Base-by-base conservation (phyloP, 208 protist species). In the Crithidia brevicula region DNA sequence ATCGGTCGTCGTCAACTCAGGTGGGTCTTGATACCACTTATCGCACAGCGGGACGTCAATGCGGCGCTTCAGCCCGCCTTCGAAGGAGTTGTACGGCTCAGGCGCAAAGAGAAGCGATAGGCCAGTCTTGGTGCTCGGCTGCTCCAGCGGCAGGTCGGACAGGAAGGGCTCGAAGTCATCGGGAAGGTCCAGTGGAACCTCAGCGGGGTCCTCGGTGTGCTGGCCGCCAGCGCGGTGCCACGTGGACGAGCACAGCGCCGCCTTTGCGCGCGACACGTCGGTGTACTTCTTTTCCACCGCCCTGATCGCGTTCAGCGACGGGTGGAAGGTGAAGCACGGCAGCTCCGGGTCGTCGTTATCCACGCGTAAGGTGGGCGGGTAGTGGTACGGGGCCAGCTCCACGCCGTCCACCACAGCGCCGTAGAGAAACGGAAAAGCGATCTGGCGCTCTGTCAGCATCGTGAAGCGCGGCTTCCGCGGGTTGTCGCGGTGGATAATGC, bases 351-450 rank as follows among this genome's bases (percentile, higher is more conserved):
- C 97, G 43, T 95, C 89, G 69, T 95, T 97, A 57, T 95, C 92
- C 31, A 99, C 96, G 54, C 94, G 98, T 27, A 94, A 81, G 8
- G 86, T 72, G 31, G 88, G 61, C 16, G 98, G 96, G 68, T 96
- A 84, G 85, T 99, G 99, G 81, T 99, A 99, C 30, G 79, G 65
- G 6, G 89, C 74, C n/a, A 95, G 61, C 57, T 93, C 84, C 10
- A 99, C 97, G 11, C 78, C 85, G 33, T 99, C 84, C 36, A 99
- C 98, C 13, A 97, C 80, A 59, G 75, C 87, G 77, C 99, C 99
- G 88, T 99, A 99, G 3, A 99, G 88, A 72, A 99, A 99, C 2
- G 99, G 99, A 84, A 99, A 99, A 30, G 99, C 98, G 66, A 99
- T 98, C 72, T 98, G 96, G 61, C 99, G 99, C 86, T 99, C 99